Base-by-base conservation (phyloP, 208 protist species). In the Phytomonas serpens region DNA sequence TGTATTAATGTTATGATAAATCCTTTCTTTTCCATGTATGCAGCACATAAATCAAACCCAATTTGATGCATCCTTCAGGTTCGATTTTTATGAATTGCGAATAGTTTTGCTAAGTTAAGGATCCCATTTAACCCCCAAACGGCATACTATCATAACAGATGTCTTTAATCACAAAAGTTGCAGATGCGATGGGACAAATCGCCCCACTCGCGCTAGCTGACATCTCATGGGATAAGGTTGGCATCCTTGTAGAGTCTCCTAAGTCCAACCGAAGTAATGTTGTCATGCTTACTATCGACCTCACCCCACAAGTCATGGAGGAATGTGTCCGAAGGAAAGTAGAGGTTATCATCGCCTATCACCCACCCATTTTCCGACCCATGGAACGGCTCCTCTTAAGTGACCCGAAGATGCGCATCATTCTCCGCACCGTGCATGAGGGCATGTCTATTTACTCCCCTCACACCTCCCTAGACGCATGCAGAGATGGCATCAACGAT, bases 211-310 rank as follows among this genome's bases (percentile, higher is more conserved):
- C 74, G 11, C 83, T 97, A 23, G 95, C 95, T 13, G 93, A 97
- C 69, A 73, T 78, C 52, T 92, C 89, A 31, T 98, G 95, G 93
- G 95, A 98, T 74, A 97, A 97, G 73, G 95, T 98, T 31, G 95
- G 95, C 27, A 70, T 97, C 6, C 89, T 98, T n/a, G 82, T 98
- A 2, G 93, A 97, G 79, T 87, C 81, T 3, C 86, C 91, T 14
- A 61, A 68, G n/a, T 80, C 78, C 33, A 85, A 86, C 68, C 70
- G 68, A 10, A 81, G 52, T 14, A 79, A 77, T 31, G 77, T 80
- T 31, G 84, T 97, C 31, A 68, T 97, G 67, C 87, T 97, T 27
- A 94, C 95, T 13, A 93, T 97, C 31, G 95, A 98, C 72, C 87
- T 97, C 32, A 97, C 93, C 16, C 86, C 88, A 0, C 81, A 82